Percentiles rank a stretch among this genome's conserved stretches.
Evolutionary conservation across 1,284 basidiomycete species (phyloP).

Genomic region (Xanthoconium separans): DNA sequence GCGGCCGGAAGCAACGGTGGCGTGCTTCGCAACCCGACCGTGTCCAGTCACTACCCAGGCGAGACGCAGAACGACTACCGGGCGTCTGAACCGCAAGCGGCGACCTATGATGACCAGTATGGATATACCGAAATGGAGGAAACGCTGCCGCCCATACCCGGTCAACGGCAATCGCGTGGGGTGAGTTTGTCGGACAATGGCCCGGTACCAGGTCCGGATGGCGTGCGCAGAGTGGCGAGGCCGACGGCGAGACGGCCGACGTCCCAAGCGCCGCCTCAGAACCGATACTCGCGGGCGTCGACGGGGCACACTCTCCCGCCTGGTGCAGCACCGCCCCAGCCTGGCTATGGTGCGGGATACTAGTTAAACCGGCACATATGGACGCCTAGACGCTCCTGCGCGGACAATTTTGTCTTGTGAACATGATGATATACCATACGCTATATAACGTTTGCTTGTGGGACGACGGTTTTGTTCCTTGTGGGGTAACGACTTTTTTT

Average conservation of each 20-base stretch:
- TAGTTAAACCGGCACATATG: conserved; percentile 6
- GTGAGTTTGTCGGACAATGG: conserved; percentile 77
- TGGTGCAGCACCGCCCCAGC: conserved; percentile 69
- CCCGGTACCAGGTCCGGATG: conserved; percentile 73
- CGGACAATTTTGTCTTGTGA: conserved; percentile 1
- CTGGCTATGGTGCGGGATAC: conserved; percentile 25
- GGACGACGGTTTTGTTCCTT: too few relatives aligned
- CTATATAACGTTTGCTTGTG: not conserved
- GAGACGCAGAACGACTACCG: conserved; percentile 56
- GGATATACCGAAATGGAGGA: conserved; percentile 42
- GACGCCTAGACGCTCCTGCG: conserved; percentile 1
- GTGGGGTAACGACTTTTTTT: too few relatives aligned
- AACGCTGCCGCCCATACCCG: conserved; percentile 29
- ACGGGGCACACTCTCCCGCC: conserved; percentile 34
- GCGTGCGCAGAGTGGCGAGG: conserved; percentile 69
- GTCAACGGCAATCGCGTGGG: conserved; percentile 47
- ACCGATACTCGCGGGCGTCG: conserved; percentile 69
- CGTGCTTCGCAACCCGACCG: conserved; percentile 42
- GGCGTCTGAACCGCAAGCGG: conserved; percentile 36
- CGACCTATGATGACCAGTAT: conserved; percentile 39
- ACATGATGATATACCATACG: conserved; percentile 1
- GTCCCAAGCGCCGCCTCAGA: conserved; percentile 63
- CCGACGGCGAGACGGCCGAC: conserved; percentile 50
- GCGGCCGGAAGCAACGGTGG: conserved; percentile 37
- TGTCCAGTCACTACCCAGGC: conserved; percentile 42